These are phyloP conservation scores for Daedalea quercina DNA, from an alignment of 768 basidiomycete genomes.

Conservation along the genomic window DNA sequence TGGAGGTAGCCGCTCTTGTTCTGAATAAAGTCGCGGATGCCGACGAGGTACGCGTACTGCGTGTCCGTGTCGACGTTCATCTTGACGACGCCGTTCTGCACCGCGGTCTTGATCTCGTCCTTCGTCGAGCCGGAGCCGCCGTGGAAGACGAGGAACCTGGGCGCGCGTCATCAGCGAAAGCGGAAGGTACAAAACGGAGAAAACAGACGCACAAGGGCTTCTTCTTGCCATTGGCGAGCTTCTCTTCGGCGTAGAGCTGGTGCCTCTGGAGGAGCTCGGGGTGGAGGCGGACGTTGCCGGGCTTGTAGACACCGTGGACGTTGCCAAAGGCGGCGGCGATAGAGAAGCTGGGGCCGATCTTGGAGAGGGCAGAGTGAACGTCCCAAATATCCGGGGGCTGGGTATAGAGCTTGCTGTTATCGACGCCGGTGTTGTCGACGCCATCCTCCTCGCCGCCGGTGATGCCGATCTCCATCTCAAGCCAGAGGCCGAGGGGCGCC, in stretches of 20 bases:
- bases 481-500: slow-evolving; percentile 88
- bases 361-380: slow-evolving; percentile 76
- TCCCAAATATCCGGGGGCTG: slow-evolving; percentile 96
- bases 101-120: slow-evolving; percentile 92
- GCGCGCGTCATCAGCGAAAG: not conserved
- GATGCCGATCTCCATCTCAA: slow-evolving; percentile 99
- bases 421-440: slow-evolving; percentile 94
- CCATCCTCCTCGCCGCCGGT: slow-evolving; percentile 99
- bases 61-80: slow-evolving; percentile 99
- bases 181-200: not conserved
- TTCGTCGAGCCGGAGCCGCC: slow-evolving; percentile 97
- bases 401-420: slow-evolving; percentile 92
- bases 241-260: slow-evolving; percentile 65
- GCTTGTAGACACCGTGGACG: slow-evolving; percentile 99
- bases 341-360: slow-evolving; percentile 88
- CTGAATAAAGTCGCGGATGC: slow-evolving; percentile 83
- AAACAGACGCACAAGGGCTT: slow-evolving; percentile 70
- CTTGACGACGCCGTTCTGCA: slow-evolving; percentile 90
- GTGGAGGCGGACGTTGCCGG: slow-evolving; percentile 91
- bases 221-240: slow-evolving; percentile 54
- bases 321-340: slow-evolving; percentile 99
- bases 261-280: slow-evolving; percentile 91
- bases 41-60: slow-evolving; percentile 84
- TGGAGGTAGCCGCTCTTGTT: slow-evolving; percentile 85
- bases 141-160: slow-evolving; percentile 97